These are phyloP conservation scores for Xylaria hypoxylon DNA, from an alignment of 2,329 filamentous ascomycete species.

Conservation along the genomic window DNA sequence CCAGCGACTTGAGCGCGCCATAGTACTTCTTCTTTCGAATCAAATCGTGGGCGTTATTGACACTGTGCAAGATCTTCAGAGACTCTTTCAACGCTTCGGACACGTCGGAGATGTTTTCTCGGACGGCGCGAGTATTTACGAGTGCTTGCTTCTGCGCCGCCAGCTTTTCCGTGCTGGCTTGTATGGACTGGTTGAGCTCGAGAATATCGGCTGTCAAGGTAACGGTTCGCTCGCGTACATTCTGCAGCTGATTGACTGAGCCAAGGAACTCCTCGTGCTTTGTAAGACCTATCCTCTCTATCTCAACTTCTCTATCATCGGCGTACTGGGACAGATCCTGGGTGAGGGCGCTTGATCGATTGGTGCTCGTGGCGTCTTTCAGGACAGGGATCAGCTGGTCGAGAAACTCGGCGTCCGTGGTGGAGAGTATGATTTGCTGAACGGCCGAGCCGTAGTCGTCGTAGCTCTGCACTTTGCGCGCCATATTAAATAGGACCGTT, in stretches of 20 bases:
- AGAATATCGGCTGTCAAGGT: constrained; percentile 90
- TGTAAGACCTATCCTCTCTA: constrained; percentile 92
- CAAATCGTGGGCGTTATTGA: constrained; percentile 94
- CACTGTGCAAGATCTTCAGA: constrained; percentile 88
- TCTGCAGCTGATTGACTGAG: constrained; percentile 93
- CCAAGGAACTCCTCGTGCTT: constrained; percentile 97
- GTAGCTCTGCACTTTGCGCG: constrained; percentile 50
- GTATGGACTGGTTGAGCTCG: constrained; percentile 92
- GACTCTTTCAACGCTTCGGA: constrained; percentile 90
- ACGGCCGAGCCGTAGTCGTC: constrained; percentile 54
- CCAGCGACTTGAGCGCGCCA: constrained; percentile 89
- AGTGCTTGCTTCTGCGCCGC: constrained; percentile 94
- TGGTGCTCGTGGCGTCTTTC: constrained; percentile 85
- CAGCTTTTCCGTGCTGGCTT: constrained; percentile 92
- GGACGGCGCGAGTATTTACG: constrained; percentile 89
- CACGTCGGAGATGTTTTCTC: constrained; percentile 95
- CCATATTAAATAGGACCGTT: constrained; percentile 39
- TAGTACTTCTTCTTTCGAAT: constrained; percentile 96
- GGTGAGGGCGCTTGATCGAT: constrained; percentile 77
- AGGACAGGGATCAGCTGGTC: constrained; percentile 95
- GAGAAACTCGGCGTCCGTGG: constrained; percentile 92
- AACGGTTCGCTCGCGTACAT: constrained; percentile 90
- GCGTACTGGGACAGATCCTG: constrained; percentile 85
- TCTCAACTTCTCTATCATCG: constrained; percentile 87
- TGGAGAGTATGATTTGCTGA: constrained; percentile 87